A percentile compares a stretch with the other conserved stretches of the same genome.
These are phyloP conservation scores for Vaccinium macrocarpon DNA, from an alignment of 148 eudicot species.

Conservation along the genomic window DNA sequence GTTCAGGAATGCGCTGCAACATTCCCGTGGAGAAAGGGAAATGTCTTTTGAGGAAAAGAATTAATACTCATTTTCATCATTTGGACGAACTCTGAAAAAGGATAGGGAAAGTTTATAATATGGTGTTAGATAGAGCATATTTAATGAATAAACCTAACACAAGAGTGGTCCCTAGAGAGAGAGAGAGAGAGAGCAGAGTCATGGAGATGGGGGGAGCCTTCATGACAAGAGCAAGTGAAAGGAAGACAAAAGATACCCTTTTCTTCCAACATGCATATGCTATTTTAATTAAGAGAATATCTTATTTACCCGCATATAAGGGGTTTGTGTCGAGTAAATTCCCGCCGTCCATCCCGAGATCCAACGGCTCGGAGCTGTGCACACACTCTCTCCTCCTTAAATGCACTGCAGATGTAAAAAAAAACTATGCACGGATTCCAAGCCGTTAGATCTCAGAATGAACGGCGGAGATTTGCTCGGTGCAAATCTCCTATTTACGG, in stretches of 20 bases:
- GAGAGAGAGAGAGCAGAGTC: background rate
- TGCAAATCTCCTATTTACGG: too few relatives aligned
- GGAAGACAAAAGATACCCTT: background rate
- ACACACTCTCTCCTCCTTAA: too few relatives aligned
- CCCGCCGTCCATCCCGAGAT: too few relatives aligned
- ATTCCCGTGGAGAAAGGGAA: background rate
- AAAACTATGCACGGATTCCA: too few relatives aligned
- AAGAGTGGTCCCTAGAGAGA: background rate
- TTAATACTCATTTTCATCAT: background rate
- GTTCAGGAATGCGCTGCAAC: too few relatives aligned
- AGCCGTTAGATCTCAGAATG: too few relatives aligned
- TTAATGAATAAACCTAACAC: constrained; percentile 2
- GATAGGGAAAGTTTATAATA: background rate
- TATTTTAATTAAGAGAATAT: too few relatives aligned
- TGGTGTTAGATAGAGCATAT: background rate
- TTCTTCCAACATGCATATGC: background rate
- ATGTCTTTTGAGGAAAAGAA: background rate
- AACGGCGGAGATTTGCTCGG: too few relatives aligned
- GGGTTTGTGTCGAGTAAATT: too few relatives aligned
- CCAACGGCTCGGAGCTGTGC: too few relatives aligned
- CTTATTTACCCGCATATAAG: too few relatives aligned
- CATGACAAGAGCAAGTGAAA: background rate
- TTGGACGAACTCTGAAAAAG: background rate
- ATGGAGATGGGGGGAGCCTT: background rate
- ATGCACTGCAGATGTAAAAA: too few relatives aligned